A percentile compares a stretch with the other conserved stretches of the same genome.
Conservation (phyloP, 768 basidiomycete species). For the Chalciporus piperatus region DNA sequence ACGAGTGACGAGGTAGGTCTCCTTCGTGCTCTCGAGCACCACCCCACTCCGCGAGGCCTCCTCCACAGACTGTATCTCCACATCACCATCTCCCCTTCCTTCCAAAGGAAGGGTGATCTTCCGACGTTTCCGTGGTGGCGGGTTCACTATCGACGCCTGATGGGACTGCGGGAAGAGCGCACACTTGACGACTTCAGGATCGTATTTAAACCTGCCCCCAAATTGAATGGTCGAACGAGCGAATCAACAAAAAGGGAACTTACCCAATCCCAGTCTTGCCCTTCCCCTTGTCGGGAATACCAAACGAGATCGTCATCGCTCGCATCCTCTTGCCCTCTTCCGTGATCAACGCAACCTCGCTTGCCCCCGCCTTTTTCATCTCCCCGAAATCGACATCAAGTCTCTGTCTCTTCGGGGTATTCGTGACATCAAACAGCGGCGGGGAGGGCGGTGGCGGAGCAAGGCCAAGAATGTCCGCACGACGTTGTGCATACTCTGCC, state of each 20-base stretch:
- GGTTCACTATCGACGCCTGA: constrained; percentile 12
- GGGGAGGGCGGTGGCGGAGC: constrained; percentile 20
- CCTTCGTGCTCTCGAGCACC: constrained; percentile 24
- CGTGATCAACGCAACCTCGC: constrained; percentile 24
- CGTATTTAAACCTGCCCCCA: constrained; percentile 49
- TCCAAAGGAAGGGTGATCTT: constrained; percentile 11
- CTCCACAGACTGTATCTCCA: constrained; percentile 9
- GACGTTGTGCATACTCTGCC: constrained; percentile 61
- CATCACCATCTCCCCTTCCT: constrained; percentile 5
- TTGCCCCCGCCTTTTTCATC: constrained; percentile 19
- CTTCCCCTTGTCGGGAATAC: constrained; percentile 27
- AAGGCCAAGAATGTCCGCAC: constrained; percentile 43
- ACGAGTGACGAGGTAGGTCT: constrained; percentile 22
- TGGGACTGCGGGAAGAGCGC: constrained; percentile 42
- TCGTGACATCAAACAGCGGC: constrained; percentile 35
- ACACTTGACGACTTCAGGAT: constrained; percentile 40
- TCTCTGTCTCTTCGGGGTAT: constrained; percentile 30
- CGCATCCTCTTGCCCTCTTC: constrained; percentile 42
- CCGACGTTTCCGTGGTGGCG: constrained; percentile 26
- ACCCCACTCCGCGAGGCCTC: constrained; percentile 16
- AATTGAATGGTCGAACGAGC: not conserved
- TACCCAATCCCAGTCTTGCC: constrained; percentile 45
- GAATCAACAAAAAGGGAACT: constrained; percentile 16
- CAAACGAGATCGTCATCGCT: constrained; percentile 49
- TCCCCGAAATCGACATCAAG: constrained; percentile 24